Conservation (phyloP, 208 protist species). For the Leishmania tarentolae region DNA sequence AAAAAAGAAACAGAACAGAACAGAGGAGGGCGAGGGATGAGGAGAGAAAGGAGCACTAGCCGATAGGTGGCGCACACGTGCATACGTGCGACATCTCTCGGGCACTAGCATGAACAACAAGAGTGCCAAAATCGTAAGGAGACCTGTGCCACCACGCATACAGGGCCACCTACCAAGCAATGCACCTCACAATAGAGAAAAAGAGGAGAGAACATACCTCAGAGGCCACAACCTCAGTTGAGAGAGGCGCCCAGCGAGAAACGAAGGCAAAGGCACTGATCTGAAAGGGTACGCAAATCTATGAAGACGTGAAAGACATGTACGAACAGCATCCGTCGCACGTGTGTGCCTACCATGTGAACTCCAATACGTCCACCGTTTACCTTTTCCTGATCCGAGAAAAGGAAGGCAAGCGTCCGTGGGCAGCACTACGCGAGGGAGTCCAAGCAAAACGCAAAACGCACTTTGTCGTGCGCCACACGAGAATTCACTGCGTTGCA, state of each 20-base stretch:
- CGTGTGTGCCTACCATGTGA: background rate
- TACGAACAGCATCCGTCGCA: background rate
- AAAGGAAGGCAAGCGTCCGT: background rate
- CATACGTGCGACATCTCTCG: background rate
- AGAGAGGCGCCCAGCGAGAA: background rate
- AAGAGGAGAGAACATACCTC: background rate
- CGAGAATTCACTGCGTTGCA: background rate
- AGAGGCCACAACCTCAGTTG: background rate
- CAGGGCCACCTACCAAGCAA: background rate
- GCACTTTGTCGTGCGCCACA: background rate
- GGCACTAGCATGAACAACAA: background rate
- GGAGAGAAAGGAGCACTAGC: background rate
- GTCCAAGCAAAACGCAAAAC: background rate
- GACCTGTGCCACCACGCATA: background rate
- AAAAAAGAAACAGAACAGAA: background rate
- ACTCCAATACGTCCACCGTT: background rate
- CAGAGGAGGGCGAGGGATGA: background rate
- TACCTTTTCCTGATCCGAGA: background rate
- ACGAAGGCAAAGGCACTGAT: background rate
- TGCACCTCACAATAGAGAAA: background rate
- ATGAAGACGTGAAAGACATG: background rate
- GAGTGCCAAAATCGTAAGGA: background rate
- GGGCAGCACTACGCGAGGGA: background rate
- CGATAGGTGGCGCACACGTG: background rate
- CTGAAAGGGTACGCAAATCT: background rate